phyloP scores from a whole-genome alignment of 2,329 filamentous ascomycete species.

The Verticillium albo-atrum region DNA sequence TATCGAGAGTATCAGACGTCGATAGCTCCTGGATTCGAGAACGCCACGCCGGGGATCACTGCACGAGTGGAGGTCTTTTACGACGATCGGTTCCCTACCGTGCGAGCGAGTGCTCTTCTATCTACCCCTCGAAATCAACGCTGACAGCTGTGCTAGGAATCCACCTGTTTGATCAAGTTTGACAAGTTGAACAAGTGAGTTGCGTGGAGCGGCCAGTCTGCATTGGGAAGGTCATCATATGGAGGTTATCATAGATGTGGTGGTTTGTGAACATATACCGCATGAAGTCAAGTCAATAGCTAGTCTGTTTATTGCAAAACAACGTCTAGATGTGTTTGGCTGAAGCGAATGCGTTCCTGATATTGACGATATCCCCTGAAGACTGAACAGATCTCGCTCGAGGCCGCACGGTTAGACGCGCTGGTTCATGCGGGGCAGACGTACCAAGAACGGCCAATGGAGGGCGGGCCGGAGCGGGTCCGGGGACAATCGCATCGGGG shows the following conservation, averaged over 20 bases:
- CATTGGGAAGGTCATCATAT: too few species aligned
- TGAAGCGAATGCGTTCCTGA: too few species aligned
- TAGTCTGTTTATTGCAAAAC: too few species aligned
- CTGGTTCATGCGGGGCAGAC: background rate
- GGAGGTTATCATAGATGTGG: too few species aligned
- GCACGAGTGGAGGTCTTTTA: constrained; percentile 9
- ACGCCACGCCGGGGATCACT: constrained; percentile 7
- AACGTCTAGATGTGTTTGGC: too few species aligned
- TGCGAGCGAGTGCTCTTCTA: background rate
- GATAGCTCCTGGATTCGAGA: constrained; percentile 4
- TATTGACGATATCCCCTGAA: too few species aligned
- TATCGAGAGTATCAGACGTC: constrained; percentile 7
- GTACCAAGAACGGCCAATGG: background rate
- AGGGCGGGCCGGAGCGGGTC: background rate
- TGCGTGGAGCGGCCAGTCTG: too few species aligned
- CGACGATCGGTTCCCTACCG: constrained; percentile 2
- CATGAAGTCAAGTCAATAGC: too few species aligned
- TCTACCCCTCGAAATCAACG: too few species aligned
- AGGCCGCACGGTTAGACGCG: background rate
- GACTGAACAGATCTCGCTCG: too few species aligned
- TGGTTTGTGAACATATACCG: too few species aligned
- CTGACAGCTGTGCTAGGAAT: background rate
- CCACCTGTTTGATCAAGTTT: background rate
- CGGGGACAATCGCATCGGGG: background rate
- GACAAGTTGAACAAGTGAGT: background rate